Base-by-base conservation (phyloP, 495 filamentous ascomycete genomes). In the Bryoglossum gracile region DNA sequence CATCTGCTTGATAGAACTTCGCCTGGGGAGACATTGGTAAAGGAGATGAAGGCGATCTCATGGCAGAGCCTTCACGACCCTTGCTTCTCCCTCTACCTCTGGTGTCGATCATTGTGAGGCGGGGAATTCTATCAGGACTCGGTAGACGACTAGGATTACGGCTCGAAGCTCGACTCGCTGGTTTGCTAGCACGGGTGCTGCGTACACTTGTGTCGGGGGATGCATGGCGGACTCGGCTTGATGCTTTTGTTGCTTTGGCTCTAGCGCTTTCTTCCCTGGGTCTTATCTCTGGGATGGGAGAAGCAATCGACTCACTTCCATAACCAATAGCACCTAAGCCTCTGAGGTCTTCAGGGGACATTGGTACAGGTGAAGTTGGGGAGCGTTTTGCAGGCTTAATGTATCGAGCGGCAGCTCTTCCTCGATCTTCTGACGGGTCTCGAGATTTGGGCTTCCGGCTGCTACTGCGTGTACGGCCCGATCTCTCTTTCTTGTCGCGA, bases 311-410 rank as follows among this genome's bases (percentile, higher is more conserved):
- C 3, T 55, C 58, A 30, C 46, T 41, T 17, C 43, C 55, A 36
- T 53, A 51, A 18, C 54, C 51, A 26, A 23, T 25, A 11, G 55
- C 50, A 60, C 57, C 54, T 25, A 57, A 39, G 18, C 53, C 40
- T 26, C 54, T 77, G 55, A 86, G 55, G 50, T 92, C 87, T 55
- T 94, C 86, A 0, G 87, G 87, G 1, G 88, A 90, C 89, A 95
- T 95, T 14, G 88, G 86, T 10, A 94, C 78, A 0, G 89, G 89
- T 8, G 89, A 94, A 35, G 87, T 91, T 3, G 89, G 89, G 4
- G 89, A 94, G 4, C 87, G 75, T 60, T 94, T 94, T 5, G 86
- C 84, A 23, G 89, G 83, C 32, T 81, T 84, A 53, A 88, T 86
- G 53, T 84, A 85, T 36, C 82, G 78, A 45, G 75, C 68, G 8